Conservation (phyloP, 371 early-diverging fungal species). For the Paraphysoderma sedebokerense region DNA sequence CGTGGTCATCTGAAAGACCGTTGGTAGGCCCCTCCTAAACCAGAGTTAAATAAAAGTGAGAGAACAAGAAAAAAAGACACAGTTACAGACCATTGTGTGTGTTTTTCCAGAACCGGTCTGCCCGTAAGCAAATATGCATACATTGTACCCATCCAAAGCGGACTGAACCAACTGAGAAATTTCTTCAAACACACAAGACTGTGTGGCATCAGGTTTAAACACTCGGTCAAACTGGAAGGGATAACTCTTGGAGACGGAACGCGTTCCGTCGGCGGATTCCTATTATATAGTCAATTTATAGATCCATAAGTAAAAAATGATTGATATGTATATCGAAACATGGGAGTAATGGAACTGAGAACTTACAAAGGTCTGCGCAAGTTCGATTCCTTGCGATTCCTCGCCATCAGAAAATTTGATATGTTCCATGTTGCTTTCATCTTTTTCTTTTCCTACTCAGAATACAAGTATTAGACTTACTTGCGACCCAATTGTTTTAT, state of each 20-base stretch:
- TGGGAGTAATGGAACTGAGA: too few species aligned
- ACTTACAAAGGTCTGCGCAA: conserved; percentile 25
- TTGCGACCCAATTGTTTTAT: too few species aligned
- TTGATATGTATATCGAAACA: too few species aligned
- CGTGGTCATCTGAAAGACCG: conserved; percentile 15
- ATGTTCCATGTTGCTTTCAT: too few species aligned
- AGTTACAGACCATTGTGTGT: conserved; percentile 12
- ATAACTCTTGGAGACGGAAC: conserved; percentile 1
- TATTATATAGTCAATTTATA: too few species aligned
- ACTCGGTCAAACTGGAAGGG: conserved; percentile 31
- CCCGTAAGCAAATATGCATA: conserved; percentile 99
- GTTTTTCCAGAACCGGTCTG: conserved; percentile 98
- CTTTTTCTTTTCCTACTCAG: too few species aligned
- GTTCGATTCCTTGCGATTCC: conserved; percentile 29
- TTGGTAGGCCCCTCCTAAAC: not conserved
- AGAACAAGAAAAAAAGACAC: too few species aligned
- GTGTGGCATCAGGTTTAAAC: conserved; percentile 49
- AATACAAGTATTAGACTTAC: too few species aligned
- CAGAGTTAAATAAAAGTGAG: too few species aligned
- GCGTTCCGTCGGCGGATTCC: not conserved
- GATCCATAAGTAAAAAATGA: too few species aligned
- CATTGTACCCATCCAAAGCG: conserved; percentile 92
- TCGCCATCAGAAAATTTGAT: too few species aligned
- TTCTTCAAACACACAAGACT: conserved; percentile 82
- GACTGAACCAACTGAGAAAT: conserved; percentile 89